Percentiles rank a stretch among this genome's conserved stretches.
These are phyloP conservation scores for Ophiosphaerella narmari DNA, from an alignment of 2,329 filamentous ascomycete species.

Conservation along the genomic window DNA sequence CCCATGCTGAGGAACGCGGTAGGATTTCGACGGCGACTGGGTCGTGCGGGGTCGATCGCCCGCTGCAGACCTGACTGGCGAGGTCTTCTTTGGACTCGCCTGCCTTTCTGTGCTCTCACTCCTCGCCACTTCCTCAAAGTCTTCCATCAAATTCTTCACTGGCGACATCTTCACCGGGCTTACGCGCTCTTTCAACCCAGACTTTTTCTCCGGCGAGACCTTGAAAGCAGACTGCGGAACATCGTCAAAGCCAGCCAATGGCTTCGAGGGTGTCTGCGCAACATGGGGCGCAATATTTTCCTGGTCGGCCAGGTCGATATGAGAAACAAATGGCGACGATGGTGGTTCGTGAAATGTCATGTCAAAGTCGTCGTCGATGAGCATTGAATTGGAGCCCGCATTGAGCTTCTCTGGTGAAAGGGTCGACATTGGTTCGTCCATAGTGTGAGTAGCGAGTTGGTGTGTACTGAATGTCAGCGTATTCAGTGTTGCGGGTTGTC, in stretches of 20 bases:
- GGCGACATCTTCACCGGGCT: slow-evolving; percentile 40
- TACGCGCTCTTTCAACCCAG: slow-evolving; percentile 29
- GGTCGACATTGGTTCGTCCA: slow-evolving; percentile 39
- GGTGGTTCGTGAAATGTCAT: slow-evolving; percentile 49
- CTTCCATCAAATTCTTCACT: slow-evolving; percentile 32
- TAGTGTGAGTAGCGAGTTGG: slow-evolving; percentile 12
- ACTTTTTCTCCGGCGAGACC: slow-evolving; percentile 35
- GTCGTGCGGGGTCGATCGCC: slow-evolving; percentile 31
- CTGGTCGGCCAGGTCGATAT: slow-evolving; percentile 48
- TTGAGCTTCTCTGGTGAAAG: slow-evolving; percentile 39
- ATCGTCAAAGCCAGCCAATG: slow-evolving; percentile 26
- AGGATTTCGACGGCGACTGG: slow-evolving; percentile 35
- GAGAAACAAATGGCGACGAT: slow-evolving; percentile 55
- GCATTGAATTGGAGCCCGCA: slow-evolving; percentile 21
- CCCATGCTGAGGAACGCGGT: slow-evolving; percentile 20
- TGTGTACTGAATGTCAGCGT: slow-evolving; percentile 20
- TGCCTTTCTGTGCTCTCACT: slow-evolving; percentile 6
- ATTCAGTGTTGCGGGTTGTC: slow-evolving; percentile 9
- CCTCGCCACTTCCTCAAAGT: slow-evolving; percentile 27
- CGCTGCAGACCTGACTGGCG: slow-evolving; percentile 35
- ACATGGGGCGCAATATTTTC: slow-evolving; percentile 41
- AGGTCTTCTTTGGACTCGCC: slow-evolving; percentile 30
- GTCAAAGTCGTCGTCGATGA: slow-evolving; percentile 38
- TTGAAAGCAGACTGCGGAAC: slow-evolving; percentile 40
- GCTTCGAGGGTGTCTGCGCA: slow-evolving; percentile 31